Evolutionary conservation across 2,329 filamentous ascomycete genomes (phyloP).

Genomic region (Monilinia laxa): DNA sequence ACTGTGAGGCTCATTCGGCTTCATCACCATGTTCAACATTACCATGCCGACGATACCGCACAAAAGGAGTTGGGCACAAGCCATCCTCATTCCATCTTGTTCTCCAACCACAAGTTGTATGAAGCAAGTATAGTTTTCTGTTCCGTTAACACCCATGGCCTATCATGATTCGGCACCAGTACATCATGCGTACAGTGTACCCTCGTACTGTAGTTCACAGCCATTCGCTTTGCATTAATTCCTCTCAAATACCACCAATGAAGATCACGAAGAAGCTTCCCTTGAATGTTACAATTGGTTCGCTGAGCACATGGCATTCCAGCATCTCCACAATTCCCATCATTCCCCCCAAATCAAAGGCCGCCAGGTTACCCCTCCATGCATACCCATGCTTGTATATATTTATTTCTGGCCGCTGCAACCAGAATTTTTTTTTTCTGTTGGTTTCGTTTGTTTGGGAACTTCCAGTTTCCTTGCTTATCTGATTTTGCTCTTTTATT

Average conservation of each 20-base stretch:
- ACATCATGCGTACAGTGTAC: conserved; percentile 18
- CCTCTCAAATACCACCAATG: conserved; percentile 13
- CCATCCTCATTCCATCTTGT: background rate
- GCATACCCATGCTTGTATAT: conserved; percentile 9
- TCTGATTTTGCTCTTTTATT: background rate
- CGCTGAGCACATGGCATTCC: conserved; percentile 14
- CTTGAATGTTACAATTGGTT: conserved; percentile 13
- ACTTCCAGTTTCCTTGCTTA: conserved; percentile 1
- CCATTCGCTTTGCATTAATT: background rate
- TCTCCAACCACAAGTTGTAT: conserved; percentile 7
- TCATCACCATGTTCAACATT: conserved; percentile 7
- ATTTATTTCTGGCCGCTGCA: conserved; percentile 17
- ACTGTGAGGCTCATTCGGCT: background rate
- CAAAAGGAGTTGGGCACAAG: background rate
- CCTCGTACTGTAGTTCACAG: conserved; percentile 8
- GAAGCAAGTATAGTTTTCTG: conserved; percentile 1
- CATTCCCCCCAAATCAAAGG: conserved; percentile 18
- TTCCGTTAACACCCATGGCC: conserved; percentile 15
- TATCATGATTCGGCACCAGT: conserved; percentile 2
- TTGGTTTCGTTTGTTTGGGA: background rate
- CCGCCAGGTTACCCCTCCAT: conserved; percentile 24
- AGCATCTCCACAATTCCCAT: conserved; percentile 20
- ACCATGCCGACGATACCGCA: conserved; percentile 4
- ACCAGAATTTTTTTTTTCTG: conserved; percentile 1
- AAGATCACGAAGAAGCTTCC: background rate